phyloP scores from a whole-genome alignment of 2,329 filamentous ascomycete species.

The Tolypocladium tropicale region DNA sequence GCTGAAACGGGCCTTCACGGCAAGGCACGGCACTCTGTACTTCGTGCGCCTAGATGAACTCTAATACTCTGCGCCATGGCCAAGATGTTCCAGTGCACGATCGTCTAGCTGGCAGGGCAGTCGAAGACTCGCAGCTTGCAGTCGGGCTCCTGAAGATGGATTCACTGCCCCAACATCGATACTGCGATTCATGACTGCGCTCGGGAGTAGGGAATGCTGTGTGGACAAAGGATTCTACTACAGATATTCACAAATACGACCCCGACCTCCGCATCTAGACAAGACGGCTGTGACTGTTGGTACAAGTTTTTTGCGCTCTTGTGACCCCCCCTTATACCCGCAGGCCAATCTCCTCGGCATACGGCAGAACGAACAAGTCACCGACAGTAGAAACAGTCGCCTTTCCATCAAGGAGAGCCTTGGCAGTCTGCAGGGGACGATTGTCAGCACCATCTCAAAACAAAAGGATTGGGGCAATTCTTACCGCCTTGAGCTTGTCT shows the following conservation, averaged over 20 bases:
- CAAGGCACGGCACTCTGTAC: too few species aligned
- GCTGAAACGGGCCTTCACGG: not conserved
- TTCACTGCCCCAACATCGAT: too few species aligned
- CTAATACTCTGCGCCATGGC: not conserved
- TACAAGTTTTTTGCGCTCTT: constrained; percentile 23
- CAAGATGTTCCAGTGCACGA: too few species aligned
- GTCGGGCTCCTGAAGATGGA: too few species aligned
- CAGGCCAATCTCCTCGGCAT: constrained; percentile 86
- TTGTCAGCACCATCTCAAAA: constrained; percentile 11
- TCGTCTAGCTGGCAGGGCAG: too few species aligned
- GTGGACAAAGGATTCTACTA: constrained; percentile 30
- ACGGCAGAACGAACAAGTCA: constrained; percentile 84
- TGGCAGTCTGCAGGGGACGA: constrained; percentile 57
- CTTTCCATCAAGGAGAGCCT: constrained; percentile 78
- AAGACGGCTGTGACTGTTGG: constrained; percentile 31
- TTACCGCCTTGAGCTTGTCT: constrained; percentile 77
- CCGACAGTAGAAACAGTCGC: constrained; percentile 83
- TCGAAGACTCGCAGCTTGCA: too few species aligned
- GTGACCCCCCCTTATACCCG: constrained; percentile 60
- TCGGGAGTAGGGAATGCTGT: constrained; percentile 1
- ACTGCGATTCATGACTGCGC: not conserved
- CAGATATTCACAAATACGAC: constrained; percentile 33
- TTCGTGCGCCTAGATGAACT: too few species aligned
- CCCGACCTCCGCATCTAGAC: constrained; percentile 25
- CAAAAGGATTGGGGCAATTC: constrained; percentile 24